Evolutionary conservation across 768 basidiomycete genomes (phyloP), one percentile per base, ranked within the genome.

Genomic region (Lactarius hengduanensis): DNA sequence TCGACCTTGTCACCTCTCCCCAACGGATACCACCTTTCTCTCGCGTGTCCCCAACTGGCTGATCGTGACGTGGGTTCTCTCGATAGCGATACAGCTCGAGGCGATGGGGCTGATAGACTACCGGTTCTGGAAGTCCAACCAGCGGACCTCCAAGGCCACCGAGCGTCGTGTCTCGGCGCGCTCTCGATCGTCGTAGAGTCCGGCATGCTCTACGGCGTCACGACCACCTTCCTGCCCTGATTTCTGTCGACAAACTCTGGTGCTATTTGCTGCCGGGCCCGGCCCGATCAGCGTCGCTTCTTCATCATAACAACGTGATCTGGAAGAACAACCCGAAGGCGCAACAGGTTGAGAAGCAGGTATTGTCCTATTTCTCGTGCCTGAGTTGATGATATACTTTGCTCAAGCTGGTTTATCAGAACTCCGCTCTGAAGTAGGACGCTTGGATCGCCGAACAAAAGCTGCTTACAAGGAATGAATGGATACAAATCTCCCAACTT

Each of bases 151-250:
- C 18, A 11, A 47, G 7, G 43, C 2, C 40, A 26, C 16, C 41
- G 56, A 8, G 40, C 50, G 40, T 54, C 63, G 59, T n/a, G 40
- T 65, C 2, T 65, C 2, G 8, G 26, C 16, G 9, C 56, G 10
- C 67, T 68, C 53, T 65, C 58, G 67, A 68, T 65, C 18, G 30
- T 68, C 22, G 64, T 65, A 54, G 67, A 68, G 41, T 68, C 59
- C 10, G 67, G 67, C 22, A 63, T 63, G 20, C 36, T 65, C n/a
- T 68, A 68, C 26, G 57, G 53, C 26, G 3, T 57, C 50, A 68
- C 53, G 3, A 65, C 59, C 10, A 41, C 38, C 55, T 34, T 57
- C 18, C 22, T 64, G 50, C 67, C 65, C 54, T 59, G 40, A 2
- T 61, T 65, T 43, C 61, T 50, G 20, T 22, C 3, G 34, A 40